Evolutionary conservation across 805 yeast genomes (phyloP), one percentile per base, ranked within the genome.

Genomic region (Komagataella phaffii): DNA sequence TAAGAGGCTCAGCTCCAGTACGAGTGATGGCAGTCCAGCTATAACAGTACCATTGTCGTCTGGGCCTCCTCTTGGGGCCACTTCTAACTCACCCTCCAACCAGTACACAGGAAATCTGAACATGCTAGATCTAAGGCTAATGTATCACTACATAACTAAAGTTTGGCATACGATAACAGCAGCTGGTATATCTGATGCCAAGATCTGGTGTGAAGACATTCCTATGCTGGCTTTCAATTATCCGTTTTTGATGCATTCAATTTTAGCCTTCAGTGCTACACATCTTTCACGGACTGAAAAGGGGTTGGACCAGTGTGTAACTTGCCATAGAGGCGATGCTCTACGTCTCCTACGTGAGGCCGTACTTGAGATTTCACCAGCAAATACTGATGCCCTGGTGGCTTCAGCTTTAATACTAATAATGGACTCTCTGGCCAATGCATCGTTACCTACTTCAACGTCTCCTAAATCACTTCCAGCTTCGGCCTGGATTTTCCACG

Each of bases 401-500:
- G 96, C 97, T 0, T 82, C 95, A 50, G 96, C 96, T 0, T 74
- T 90, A 55, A 81, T 91, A 44, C 70, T 91, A 52, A 89, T 89
- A 52, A 86, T 91, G 86, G 98, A 91, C 64, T 87, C 97, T 0
- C 70, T 88, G 56, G 97, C 97, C 3, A 90, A 90, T 65, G 97
- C 96, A 0, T 79, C 83, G 2, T 69, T 77, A 48, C 95, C 79
- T 47, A 61, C 71, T 1, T 64, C 71, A 6, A 64, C 69, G 1
- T 69, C 77, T 4, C 72, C 80, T 3, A 78, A 76, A 56, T 82
- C 89, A 2, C 66, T 89, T 53, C 95, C 96, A 1, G 90, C 97
- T 2, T 82, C 93, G 3, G 96, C 97, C 0, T 91, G 98, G 98
- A 82, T 91, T 52, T 93, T 88, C 71, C 97, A 91, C 61, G 96